These are phyloP conservation scores for Nothophytophthora sp. DNA, from an alignment of 352 stramenopile genomes.

Conservation along the genomic window DNA sequence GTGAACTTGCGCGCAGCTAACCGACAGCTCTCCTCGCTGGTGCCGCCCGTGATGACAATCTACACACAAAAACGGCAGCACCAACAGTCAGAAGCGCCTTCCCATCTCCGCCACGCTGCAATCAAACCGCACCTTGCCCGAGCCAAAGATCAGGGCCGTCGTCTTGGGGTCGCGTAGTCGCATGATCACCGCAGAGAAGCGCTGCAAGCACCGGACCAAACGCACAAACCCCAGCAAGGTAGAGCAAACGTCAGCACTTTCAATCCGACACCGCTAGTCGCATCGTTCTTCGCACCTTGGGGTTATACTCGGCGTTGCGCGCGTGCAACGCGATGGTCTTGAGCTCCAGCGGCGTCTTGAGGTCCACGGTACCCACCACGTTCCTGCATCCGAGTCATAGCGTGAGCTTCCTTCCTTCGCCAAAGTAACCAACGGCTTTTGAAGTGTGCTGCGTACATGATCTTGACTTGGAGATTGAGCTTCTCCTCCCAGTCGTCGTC, in stretches of 20 bases:
- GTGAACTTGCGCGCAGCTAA: slow-evolving; percentile 87
- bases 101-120: not conserved
- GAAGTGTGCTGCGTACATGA: slow-evolving; percentile 73
- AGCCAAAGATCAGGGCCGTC: slow-evolving; percentile 98
- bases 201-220: slow-evolving; percentile 27
- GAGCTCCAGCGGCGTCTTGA: slow-evolving; percentile 95
- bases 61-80: no score
- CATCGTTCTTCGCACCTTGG: slow-evolving; percentile 84
- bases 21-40: slow-evolving; percentile 79
- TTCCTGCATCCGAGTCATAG: no score
- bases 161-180: slow-evolving; percentile 96
- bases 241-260: no score
- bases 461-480: slow-evolving; percentile 80
- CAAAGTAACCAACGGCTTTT: no score
- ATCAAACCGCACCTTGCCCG: slow-evolving; percentile 82
- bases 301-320: slow-evolving; percentile 99
- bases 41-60: slow-evolving; percentile 87
- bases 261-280: no score
- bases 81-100: no score
- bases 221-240: no score
- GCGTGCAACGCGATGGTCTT: slow-evolving; percentile 97
- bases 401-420: no score
- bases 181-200: slow-evolving; percentile 97
- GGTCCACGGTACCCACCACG: slow-evolving; percentile 94
- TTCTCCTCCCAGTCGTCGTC: slow-evolving; percentile 84